Evolutionary conservation across 208 protist genomes (phyloP), one percentile per base, ranked within the genome.

Genomic region (Acanthamoeba triangularis): DNA sequence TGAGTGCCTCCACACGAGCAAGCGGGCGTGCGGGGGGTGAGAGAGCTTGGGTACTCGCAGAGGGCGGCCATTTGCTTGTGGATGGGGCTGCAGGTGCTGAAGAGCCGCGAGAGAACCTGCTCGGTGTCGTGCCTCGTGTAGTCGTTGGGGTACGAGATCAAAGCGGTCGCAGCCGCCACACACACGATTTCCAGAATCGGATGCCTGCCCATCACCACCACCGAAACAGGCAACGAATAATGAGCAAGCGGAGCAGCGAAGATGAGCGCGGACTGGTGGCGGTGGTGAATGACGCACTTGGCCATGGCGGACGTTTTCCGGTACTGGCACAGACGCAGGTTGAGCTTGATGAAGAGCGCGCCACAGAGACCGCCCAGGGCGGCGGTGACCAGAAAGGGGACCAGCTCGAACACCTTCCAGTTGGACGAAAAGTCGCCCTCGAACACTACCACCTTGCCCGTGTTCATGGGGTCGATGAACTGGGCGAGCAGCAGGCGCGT

Each of bases 271-370:
- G 2, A 28, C 7, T 6, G 8, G 52, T 13, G 14, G 18, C 52
- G 52, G 52, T 13, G 52, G 14, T 1, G 18, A 2, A 28, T 28
- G 0, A 6, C 56, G 56, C 6, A 78, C 69, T 78, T 78, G 33
- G 69, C 69, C 37, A 78, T 78, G 69, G 35, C 20, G n/a, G 69
- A 78, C 33, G 69, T 52, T 18, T 92, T 63, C 25, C 54, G 1
- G 59, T 74, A 69, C 35, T 20, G 54, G 41, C 85, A 92, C 1
- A 92, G 56, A 13, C 47, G 54, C 41, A 92, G 49, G 56, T 92
- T 92, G 56, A 69, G 35, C 56, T 92, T 92, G 85, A 92, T 92
- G 59, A 92, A 92, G 52, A 92, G 59, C 25, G 85, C 85, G 3
- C 85, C 85, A 16, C 41, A 63, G 30, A 88, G 35, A 61, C 78